Conservation (phyloP, 768 basidiomycete species). For the Tylopilus felleus region DNA sequence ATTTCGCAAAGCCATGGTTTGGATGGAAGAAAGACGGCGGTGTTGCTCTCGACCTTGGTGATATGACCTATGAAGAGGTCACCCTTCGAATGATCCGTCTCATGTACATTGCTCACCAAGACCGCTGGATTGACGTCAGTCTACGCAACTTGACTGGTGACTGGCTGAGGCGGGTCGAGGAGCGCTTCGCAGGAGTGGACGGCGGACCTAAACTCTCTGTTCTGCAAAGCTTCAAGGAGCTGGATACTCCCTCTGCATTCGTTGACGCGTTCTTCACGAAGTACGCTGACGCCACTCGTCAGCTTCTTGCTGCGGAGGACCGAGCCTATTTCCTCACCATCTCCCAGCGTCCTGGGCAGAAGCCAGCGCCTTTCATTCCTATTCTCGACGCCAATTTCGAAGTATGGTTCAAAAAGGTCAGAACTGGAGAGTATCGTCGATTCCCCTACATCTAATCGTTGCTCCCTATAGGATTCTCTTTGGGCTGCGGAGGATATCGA, state of each 20-base stretch:
- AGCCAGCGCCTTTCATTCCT: conserved; percentile 97
- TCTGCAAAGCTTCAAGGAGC: conserved; percentile 74
- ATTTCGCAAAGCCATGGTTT: conserved; percentile 98
- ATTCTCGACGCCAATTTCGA: conserved; percentile 90
- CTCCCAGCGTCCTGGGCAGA: conserved; percentile 93
- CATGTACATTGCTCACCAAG: conserved; percentile 91
- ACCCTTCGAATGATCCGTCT: conserved; percentile 87
- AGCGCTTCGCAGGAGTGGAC: conserved; percentile 90
- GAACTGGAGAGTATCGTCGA: conserved; percentile 11
- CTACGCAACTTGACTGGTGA: conserved; percentile 93
- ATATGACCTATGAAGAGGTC: conserved; percentile 99
- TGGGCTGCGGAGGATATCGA: conserved; percentile 99
- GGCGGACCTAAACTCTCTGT: conserved; percentile 79
- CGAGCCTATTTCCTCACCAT: conserved; percentile 95
- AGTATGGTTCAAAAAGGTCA: conserved; percentile 99
- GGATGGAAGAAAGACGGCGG: conserved; percentile 91
- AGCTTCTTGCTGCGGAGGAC: conserved; percentile 91
- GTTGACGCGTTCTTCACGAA: conserved; percentile 79
- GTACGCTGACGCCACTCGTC: conserved; percentile 78
- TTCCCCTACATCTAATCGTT: conserved; percentile 8
- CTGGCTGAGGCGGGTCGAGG: conserved; percentile 94
- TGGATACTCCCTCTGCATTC: conserved; percentile 80
- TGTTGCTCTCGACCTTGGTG: conserved; percentile 80
- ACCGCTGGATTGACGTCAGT: conserved; percentile 89
- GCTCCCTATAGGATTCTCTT: conserved; percentile 71